Evolutionary conservation across 306 rosid genomes (phyloP), one percentile per base, ranked within the genome.

Genomic region (Pterocarpus santalinus): DNA sequence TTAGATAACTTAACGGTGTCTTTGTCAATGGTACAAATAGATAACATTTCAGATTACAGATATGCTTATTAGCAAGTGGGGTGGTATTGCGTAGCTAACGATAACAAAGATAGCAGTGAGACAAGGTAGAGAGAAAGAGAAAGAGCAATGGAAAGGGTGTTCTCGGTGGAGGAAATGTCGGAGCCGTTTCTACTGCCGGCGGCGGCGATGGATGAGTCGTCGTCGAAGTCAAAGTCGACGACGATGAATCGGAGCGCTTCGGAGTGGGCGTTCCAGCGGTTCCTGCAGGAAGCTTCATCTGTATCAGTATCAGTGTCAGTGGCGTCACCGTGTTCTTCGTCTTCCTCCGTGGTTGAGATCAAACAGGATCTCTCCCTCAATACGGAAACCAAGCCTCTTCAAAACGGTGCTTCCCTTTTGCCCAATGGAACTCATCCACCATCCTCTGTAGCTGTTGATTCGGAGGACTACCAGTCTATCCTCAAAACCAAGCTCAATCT

Each of bases 191-290:
- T 96, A 96, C 72, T 87, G 13, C 77, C 88, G 9, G 7, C 88
- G 9, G 9, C 73, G 8, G n/a, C 65, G 62, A 39, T 5, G 63
- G 56, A 71, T 41, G 67, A 13, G 17, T 7, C 33, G 43, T 65
- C 53, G 53, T 4, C n/a, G 73, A 65, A 77, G 44, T 43, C 63
- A 33, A 39, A 77, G n/a, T 76, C 82, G 13, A 22, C 28, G 28
- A 78, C 53, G 32, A 87, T 95, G 98, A 93, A 90, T 63, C 80
- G 99, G 0, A 89, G 97, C 78, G 83, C 88, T 28, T 95, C 99
- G 0, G 99, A 95, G 51, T 95, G 99, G 99, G 93, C 97, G 7
- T 91, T 95, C 74, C 92, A 91, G 90, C 85, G 88, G 4, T 95
- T 93, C 62, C 80, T 95, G 4, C 86, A 88, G 44, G 88, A 91